A percentile compares a stretch with the other conserved stretches of the same genome.
These are phyloP conservation scores for Lomentospora prolificans DNA, from an alignment of 2,329 filamentous ascomycete species.

Conservation along the genomic window DNA sequence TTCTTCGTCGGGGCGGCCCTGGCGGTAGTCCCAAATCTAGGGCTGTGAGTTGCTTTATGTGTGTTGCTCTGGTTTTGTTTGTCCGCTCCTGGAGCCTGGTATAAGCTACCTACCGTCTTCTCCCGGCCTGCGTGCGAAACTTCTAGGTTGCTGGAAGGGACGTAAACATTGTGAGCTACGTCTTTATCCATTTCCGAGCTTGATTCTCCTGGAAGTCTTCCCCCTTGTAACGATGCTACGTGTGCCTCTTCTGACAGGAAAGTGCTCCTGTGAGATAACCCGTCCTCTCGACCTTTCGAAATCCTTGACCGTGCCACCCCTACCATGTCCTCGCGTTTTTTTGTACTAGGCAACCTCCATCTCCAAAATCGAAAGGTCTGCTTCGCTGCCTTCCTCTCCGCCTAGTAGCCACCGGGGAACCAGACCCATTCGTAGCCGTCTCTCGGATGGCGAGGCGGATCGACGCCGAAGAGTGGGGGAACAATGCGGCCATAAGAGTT, in stretches of 20 bases:
- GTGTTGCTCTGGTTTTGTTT: too few relatives aligned
- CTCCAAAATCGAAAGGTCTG: neutral
- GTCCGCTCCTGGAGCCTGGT: too few relatives aligned
- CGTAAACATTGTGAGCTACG: too few relatives aligned
- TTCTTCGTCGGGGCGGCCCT: too few relatives aligned
- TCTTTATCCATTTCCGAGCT: too few relatives aligned
- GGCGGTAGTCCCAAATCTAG: too few relatives aligned
- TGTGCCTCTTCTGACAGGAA: constrained; percentile 6
- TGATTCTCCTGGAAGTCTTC: too few relatives aligned
- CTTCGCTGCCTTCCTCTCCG: neutral
- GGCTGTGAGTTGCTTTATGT: too few relatives aligned
- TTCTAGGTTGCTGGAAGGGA: neutral
- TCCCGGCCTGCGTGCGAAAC: neutral
- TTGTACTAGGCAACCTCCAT: neutral
- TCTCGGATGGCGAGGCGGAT: neutral
- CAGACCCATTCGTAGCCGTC: neutral
- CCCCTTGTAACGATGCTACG: constrained; percentile 5
- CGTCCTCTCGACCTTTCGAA: neutral
- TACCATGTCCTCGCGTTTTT: too few relatives aligned
- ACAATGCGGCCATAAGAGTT: neutral
- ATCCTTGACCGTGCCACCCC: neutral
- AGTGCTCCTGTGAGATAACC: neutral
- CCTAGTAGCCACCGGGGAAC: neutral
- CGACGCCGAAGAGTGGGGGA: neutral
- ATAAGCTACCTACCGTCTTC: neutral